Base-by-base conservation (phyloP, 495 filamentous ascomycete genomes). In the Penicillium flavigenum region DNA sequence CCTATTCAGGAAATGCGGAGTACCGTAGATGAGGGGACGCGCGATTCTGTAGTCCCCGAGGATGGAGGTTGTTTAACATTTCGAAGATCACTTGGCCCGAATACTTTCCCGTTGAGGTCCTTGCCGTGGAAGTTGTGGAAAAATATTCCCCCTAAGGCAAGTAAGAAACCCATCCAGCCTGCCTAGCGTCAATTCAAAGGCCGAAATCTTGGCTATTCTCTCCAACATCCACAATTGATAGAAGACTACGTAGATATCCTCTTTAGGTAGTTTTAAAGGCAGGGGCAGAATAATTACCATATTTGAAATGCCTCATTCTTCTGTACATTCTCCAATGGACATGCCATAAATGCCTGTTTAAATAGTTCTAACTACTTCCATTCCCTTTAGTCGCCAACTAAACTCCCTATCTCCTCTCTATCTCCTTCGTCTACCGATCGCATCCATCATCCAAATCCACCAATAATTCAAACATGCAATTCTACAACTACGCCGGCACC, bases 401-500 rank as follows among this genome's bases (percentile, higher is more conserved):
- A 31, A 19, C 16, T n/a, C 43, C 26, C 24, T 46, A 46, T 27
- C 12, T 16, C 43, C 17, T 44, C 42, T 22, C 10, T 22, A 44
- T 44, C 44, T 47, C 14, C 24, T 27, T 14, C n/a, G 1, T n/a
- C 31, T 36, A 43, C 17, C 17, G 36, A 50, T 24, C 19, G 7
- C 29, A 1, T 36, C 29, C 31, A 14, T 12, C 11, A 8, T n/a
- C 31, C 17, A 36, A 17, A 19, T 34, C 17, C 45, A 14, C n/a
- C 17, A 26, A 32, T 17, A 50, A 20, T 24, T 3, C 31, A 29
- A 39, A 31, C 16, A 51, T 61, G 53, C 53, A 57, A 24, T 61
- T 57, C 47, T 57, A 43, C 53, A 57, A 61, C 29, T 61, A 61
- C 34, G 47, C 58, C 17, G 58, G 58, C 44, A 61, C 58, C 27